Conservation (phyloP, 306 rosid species). For the Malus domestica region ASM211411v1 NC_041793.1:27096501-27097000, state of each 20-base stretch:
- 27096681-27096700: too few species aligned
- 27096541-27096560: too few species aligned
- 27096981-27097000: background rate
- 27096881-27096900: background rate
- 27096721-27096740: background rate
- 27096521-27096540: too few species aligned
- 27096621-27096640: too few species aligned
- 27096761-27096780: background rate
- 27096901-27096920: background rate
- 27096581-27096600: too few species aligned
- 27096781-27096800: background rate
- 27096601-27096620: too few species aligned
- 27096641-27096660: too few species aligned
- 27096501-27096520: too few species aligned
- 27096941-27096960: background rate
- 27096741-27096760: rapidly evolving
- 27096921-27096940: too few species aligned
- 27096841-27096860: background rate
- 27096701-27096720: too few species aligned
- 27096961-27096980: background rate
- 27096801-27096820: background rate
- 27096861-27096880: background rate
- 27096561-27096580: too few species aligned
- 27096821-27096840: background rate
- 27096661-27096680: too few species aligned